A percentile compares a stretch with the other conserved stretches of the same genome.
Evolutionary conservation across 306 rosid genomes (phyloP).

Genomic region (Gastrolobium bilobum): DNA sequence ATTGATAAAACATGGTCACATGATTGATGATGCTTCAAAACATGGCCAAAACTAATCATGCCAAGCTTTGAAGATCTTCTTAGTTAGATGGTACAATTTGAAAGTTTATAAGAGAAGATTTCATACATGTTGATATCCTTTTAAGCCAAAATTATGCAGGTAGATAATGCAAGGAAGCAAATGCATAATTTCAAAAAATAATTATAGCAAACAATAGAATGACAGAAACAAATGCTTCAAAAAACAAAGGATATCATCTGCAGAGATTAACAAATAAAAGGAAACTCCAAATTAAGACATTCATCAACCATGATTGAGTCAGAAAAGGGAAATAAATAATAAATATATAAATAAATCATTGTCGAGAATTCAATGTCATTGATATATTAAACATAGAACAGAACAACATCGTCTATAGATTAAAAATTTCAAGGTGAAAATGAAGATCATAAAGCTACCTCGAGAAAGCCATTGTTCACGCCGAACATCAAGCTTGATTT

Average conservation of each 20-base stretch:
- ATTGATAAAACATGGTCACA: constrained; percentile 3
- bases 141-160: background rate
- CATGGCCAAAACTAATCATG: constrained; percentile 20
- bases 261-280: constrained; percentile 11
- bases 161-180: background rate
- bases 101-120: constrained; percentile 16
- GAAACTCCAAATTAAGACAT: constrained; percentile 25
- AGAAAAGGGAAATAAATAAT: background rate
- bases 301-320: constrained; percentile 1
- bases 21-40: constrained; percentile 2
- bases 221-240: background rate
- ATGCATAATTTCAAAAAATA: background rate
- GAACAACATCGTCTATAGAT: constrained; percentile 10
- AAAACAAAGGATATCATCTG: constrained; percentile 1
- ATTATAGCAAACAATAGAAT: no score
- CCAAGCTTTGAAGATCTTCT: constrained; percentile 7
- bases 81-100: constrained; percentile 1
- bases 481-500: constrained; percentile 75
- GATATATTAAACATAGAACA: background rate
- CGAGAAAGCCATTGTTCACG: constrained; percentile 79
- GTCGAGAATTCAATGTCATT: constrained; percentile 10
- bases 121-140: background rate
- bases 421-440: background rate
- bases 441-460: constrained; percentile 51
- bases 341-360: background rate